Evolutionary conservation across 192 early-diverging fungal species (phyloP).

Genomic region (Chytriomyces sp.): DNA sequence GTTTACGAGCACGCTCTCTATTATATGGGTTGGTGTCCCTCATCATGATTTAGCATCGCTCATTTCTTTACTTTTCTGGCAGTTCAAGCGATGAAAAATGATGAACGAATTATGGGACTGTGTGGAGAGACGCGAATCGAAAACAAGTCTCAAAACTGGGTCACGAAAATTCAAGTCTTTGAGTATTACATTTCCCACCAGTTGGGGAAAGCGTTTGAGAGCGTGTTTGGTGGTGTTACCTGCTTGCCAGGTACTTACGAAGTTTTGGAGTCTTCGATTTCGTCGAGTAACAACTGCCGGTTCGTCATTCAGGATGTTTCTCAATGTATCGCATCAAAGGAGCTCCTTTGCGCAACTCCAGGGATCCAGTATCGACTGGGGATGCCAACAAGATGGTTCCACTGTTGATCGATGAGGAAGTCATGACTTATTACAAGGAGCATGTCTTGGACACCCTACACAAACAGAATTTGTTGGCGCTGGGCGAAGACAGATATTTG

Average conservation of each 20-base stretch:
- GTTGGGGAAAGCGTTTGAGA: conserved; percentile 88
- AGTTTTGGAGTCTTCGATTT: too few relatives aligned
- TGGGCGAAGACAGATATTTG: conserved; percentile 96
- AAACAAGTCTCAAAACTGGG: conserved; percentile 82
- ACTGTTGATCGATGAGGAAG: conserved; percentile 78
- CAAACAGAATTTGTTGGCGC: conserved; percentile 88
- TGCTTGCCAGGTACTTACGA: conserved; percentile 74
- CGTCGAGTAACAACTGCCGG: too few relatives aligned
- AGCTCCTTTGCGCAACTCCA: background rate
- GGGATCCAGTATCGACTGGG: conserved; percentile 52
- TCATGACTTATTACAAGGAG: conserved; percentile 61
- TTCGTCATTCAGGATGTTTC: conserved; percentile 67
- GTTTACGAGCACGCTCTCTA: conserved; percentile 61
- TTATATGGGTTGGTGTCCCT: too few relatives aligned
- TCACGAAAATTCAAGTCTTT: conserved; percentile 89
- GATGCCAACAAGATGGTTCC: conserved; percentile 55
- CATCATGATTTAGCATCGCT: too few relatives aligned
- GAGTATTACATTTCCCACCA: conserved; percentile 95
- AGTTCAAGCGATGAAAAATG: conserved; percentile 69
- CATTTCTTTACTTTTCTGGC: too few relatives aligned
- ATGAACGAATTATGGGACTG: conserved; percentile 78
- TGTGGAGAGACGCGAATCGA: conserved; percentile 91
- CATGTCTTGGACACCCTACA: conserved; percentile 68
- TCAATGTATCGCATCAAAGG: conserved; percentile 72
- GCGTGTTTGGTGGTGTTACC: conserved; percentile 93